A percentile compares a stretch with the other conserved stretches of the same genome.
Evolutionary conservation across 352 stramenopile species (phyloP).

Genomic region (Thalassiosira livingstoniorum): DNA sequence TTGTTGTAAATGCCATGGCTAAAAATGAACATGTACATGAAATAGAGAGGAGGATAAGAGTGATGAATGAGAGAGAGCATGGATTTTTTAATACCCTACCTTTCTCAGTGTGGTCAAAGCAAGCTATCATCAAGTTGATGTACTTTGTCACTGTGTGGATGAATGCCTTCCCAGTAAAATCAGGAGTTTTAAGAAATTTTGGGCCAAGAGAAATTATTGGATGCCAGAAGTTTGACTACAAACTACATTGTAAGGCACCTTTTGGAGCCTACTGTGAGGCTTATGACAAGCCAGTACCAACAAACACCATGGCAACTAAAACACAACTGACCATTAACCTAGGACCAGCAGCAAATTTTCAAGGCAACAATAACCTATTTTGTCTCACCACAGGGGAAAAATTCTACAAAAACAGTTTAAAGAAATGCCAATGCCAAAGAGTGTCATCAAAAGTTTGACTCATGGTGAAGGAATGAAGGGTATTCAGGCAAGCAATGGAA

Average conservation of each 20-base stretch:
- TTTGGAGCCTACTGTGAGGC: neutral
- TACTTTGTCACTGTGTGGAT: slow-evolving; percentile 10
- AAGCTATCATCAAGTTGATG: slow-evolving; percentile 1
- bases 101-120: neutral
- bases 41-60: slow-evolving; percentile 21
- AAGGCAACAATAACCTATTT: neutral
- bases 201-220: slow-evolving; percentile 9
- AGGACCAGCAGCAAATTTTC: neutral
- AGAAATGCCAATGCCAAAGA: slow-evolving; percentile 1
- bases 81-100: slow-evolving; percentile 15
- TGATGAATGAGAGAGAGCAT: slow-evolving; percentile 18
- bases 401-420: neutral
- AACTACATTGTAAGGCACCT: neutral
- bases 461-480: neutral
- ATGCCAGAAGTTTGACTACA: neutral
- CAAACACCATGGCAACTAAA: neutral
- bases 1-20: slow-evolving; percentile 11
- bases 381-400: neutral
- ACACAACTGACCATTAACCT: neutral
- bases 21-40: slow-evolving; percentile 27
- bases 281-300: neutral
- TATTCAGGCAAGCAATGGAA: neutral
- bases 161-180: slow-evolving; percentile 2
- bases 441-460: slow-evolving; percentile 1
- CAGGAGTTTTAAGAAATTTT: neutral